Conservation (phyloP, 1,139 yeast genomes). For the Ashbya aceris region DNA sequence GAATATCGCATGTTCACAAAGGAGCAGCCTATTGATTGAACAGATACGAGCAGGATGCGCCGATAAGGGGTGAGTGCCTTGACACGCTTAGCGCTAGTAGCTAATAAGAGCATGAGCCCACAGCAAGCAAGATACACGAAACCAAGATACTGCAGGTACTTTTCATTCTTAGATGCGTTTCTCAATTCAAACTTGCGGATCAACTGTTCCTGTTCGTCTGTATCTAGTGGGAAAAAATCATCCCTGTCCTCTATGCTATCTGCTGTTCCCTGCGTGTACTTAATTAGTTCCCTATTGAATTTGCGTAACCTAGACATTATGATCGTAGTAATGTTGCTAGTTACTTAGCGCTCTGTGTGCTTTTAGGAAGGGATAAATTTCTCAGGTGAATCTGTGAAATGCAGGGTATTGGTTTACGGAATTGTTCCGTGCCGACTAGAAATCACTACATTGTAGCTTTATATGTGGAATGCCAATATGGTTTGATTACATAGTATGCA, state of each 20-base stretch:
- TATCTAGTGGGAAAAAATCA: constrained; percentile 21
- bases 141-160: constrained; percentile 15
- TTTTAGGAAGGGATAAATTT: no score
- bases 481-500: no score
- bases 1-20: constrained; percentile 22
- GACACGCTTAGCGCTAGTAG: constrained; percentile 11
- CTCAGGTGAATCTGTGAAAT: no score
- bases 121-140: constrained; percentile 17
- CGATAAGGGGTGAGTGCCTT: constrained; percentile 5
- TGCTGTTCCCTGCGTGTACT: constrained; percentile 3
- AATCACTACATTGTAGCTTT: no score
- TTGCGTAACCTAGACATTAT: constrained; percentile 24
- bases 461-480: no score
- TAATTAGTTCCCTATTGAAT: constrained; percentile 15
- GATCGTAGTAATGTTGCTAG: no score
- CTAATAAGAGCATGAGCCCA: constrained; percentile 17
- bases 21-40: constrained; percentile 24
- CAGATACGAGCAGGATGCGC: constrained; percentile 14
- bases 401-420: no score
- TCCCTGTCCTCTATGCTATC: background rate
- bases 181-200: constrained; percentile 21
- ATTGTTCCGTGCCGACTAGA: no score
- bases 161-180: constrained; percentile 16
- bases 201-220: constrained; percentile 27
- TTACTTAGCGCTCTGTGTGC: no score